Evolutionary conservation across 1,139 yeast genomes (phyloP).

Genomic region (Debaryomyces subglobosus): DNA sequence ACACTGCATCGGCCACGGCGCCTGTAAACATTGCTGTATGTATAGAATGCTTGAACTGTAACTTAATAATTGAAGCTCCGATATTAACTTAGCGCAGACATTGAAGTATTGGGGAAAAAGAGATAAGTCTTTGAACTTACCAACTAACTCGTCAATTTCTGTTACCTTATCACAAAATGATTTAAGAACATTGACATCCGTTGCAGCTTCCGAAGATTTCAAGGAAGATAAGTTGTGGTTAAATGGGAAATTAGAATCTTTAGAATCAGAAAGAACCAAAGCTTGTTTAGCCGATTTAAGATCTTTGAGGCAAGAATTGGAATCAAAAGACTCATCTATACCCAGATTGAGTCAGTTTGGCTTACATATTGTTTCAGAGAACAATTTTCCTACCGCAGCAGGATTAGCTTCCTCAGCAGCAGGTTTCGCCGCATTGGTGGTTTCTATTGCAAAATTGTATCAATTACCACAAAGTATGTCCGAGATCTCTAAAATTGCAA

Average conservation of each 20-base stretch:
- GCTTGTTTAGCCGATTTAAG: slow-evolving; percentile 83
- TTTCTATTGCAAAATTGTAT: slow-evolving; percentile 81
- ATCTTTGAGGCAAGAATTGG: slow-evolving; percentile 59
- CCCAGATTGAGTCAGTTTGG: slow-evolving; percentile 67
- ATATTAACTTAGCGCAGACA: slow-evolving; percentile 55
- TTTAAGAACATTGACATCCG: slow-evolving; percentile 88
- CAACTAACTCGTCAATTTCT: slow-evolving; percentile 93
- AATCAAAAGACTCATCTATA: slow-evolving; percentile 48
- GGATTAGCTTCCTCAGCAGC: slow-evolving; percentile 98
- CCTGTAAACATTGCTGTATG: slow-evolving; percentile 95
- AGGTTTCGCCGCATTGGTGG: slow-evolving; percentile 94
- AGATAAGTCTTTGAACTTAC: slow-evolving; percentile 81
- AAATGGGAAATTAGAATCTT: slow-evolving; percentile 73
- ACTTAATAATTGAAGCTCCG: neutral
- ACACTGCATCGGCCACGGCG: slow-evolving; percentile 85
- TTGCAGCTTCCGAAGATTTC: slow-evolving; percentile 64
- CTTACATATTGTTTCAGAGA: slow-evolving; percentile 85
- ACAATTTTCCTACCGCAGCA: slow-evolving; percentile 98
- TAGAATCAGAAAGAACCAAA: slow-evolving; percentile 70
- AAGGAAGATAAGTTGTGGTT: slow-evolving; percentile 74
- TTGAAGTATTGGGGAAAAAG: slow-evolving; percentile 98
- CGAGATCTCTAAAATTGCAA: slow-evolving; percentile 88
- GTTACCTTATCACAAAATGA: slow-evolving; percentile 92
- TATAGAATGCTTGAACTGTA: slow-evolving; percentile 14
- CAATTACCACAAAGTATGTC: slow-evolving; percentile 79